A percentile compares a stretch with the other conserved stretches of the same genome.
phyloP scores from a whole-genome alignment of 257 asterid species.

The Pogostemon cablin region DNA sequence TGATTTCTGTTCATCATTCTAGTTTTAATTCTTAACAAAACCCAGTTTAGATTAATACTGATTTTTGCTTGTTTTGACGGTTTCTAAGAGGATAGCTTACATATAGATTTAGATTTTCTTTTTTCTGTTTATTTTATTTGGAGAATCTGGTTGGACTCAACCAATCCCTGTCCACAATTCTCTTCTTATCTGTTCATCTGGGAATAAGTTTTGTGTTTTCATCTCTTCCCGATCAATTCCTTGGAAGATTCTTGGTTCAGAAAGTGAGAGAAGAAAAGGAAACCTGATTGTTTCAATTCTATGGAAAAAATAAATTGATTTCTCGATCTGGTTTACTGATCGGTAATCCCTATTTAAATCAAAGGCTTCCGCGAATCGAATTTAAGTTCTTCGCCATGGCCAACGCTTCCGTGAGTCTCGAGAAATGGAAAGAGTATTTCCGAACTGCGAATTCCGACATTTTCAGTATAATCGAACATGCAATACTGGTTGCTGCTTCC shows the following conservation, averaged over 20 bases:
- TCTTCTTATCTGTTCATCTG: constrained; percentile 36
- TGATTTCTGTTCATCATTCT: constrained; percentile 33
- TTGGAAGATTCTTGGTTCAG: constrained; percentile 30
- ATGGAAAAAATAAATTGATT: constrained; percentile 30
- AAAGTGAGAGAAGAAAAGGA: constrained; percentile 27
- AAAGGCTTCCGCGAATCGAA: constrained; percentile 19
- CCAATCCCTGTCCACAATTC: constrained; percentile 30
- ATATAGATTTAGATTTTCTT: constrained; percentile 11
- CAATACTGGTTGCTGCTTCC: constrained; percentile 72
- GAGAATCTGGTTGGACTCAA: constrained; percentile 22
- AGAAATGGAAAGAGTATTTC: constrained; percentile 88
- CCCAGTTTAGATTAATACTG: constrained; percentile 32
- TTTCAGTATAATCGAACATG: constrained; percentile 68
- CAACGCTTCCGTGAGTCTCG: constrained; percentile 52
- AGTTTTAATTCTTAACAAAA: constrained; percentile 21
- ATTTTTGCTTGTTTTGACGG: background rate
- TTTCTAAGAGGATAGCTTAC: background rate
- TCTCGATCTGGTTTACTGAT: constrained; percentile 42
- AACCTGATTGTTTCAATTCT: background rate
- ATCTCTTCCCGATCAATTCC: constrained; percentile 30
- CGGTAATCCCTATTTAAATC: constrained; percentile 32
- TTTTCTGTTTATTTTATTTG: background rate
- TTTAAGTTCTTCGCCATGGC: constrained; percentile 53
- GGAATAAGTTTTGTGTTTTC: constrained; percentile 33
- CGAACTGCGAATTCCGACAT: constrained; percentile 73